Evolutionary conservation across 1,139 yeast species (phyloP), one percentile per base, ranked within the genome.

Genomic region (Suhomyces maxii): DNA sequence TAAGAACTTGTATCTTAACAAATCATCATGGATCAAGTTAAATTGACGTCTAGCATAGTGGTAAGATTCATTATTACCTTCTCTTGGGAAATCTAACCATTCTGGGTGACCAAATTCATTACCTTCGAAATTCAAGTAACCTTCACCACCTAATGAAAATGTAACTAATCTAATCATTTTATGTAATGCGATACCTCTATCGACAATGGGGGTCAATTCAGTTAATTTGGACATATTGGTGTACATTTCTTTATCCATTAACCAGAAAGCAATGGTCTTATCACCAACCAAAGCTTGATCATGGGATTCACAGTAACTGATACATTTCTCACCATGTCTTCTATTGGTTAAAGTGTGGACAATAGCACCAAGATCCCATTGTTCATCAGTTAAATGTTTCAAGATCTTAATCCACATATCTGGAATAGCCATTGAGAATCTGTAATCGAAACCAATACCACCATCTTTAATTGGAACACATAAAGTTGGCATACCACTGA

Each of bases 91-190:
- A 66, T 93, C 99, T 41, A 93, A 78, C 99, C 99, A 93, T 65
- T 93, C 99, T 3, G 99, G 99, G 60, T 93, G 99, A 12, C 99
- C 99, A 71, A 93, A 93, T 68, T 93, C 99, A 61, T 93, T 93
- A 47, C 99, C 99, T 72, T 91, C 98, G 61, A 93, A 93, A 63
- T 90, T 91, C 60, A 93, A 79, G 63, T 91, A 93, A 0, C 96
- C 97, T 66, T 93, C 98, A 48, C 99, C 99, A 41, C 98, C 98
- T 26, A 93, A 74, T 0, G 93, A 72, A 60, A 89, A 93, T 0
- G 98, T 91, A 31, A 91, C 61, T 49, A 93, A 76, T 53, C 99
- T 77, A 53, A 93, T 91, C 81, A 93, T 68, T 66, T 93, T 93
- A 70, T 93, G 99, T 52, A 93, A 73, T 9, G 97, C 82, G 40